phyloP scores from a whole-genome alignment of 805 yeast species.

The Candida fluviatilis region DNA sequence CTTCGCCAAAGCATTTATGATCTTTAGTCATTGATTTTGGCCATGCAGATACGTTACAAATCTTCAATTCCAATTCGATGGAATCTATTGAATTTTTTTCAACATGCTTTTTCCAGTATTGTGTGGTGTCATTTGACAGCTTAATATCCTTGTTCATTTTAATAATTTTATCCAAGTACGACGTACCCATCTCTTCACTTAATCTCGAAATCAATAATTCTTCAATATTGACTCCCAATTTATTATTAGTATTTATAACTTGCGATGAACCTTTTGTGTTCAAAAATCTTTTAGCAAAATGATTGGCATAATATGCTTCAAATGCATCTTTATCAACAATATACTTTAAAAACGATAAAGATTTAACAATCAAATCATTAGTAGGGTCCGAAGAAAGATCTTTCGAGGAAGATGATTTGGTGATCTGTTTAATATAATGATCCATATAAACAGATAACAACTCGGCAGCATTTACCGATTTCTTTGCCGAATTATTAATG shows the following conservation, averaged over 20 bases:
- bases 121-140: constrained; percentile 35
- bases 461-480: constrained; percentile 39
- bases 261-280: constrained; percentile 27
- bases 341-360: constrained; percentile 61
- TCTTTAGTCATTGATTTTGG: constrained; percentile 44
- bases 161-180: constrained; percentile 74
- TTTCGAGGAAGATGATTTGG: constrained; percentile 16
- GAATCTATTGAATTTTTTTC: constrained; percentile 9
- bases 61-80: constrained; percentile 37
- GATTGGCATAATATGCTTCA: constrained; percentile 80
- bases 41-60: constrained; percentile 43
- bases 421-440: constrained; percentile 31
- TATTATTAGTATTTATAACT: constrained; percentile 23
- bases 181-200: constrained; percentile 72
- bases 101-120: constrained; percentile 31
- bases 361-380: constrained; percentile 44
- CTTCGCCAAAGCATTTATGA: constrained; percentile 26
- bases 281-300: constrained; percentile 72
- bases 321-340: constrained; percentile 81
- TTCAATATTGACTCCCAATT: constrained; percentile 57
- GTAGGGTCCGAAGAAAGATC: constrained; percentile 15
- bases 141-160: constrained; percentile 84
- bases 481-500: constrained; percentile 42
- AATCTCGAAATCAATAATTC: constrained; percentile 61
- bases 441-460: constrained; percentile 39